Evolutionary conservation across 2,329 filamentous ascomycete genomes (phyloP).

Genomic region (Epichloe coenophiala): DNA sequence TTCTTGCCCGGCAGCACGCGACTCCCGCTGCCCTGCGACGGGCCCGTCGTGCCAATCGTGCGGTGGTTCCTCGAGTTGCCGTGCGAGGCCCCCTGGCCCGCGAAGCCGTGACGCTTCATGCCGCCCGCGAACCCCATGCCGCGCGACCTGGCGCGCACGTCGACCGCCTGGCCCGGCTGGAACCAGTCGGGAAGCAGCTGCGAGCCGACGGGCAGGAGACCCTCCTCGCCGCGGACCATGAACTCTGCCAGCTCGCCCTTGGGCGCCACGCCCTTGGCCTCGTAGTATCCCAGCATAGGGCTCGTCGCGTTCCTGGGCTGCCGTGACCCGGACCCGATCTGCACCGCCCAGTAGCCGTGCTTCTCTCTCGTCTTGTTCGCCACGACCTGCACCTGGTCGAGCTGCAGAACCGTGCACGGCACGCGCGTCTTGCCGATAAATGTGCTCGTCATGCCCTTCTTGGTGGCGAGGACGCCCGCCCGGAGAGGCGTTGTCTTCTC

Average conservation of each 20-base stretch:
- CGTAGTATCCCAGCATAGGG: slow-evolving; percentile 78
- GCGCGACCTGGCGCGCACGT: slow-evolving; percentile 63
- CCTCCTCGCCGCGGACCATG: slow-evolving; percentile 59
- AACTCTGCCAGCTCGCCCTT: slow-evolving; percentile 83
- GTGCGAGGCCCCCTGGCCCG: slow-evolving; percentile 81
- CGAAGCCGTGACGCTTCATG: slow-evolving; percentile 92
- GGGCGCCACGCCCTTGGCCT: slow-evolving; percentile 65
- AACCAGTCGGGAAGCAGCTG: slow-evolving; percentile 83
- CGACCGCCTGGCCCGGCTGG: slow-evolving; percentile 76
- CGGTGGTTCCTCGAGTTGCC: slow-evolving; percentile 92
- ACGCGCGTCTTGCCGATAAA: slow-evolving; percentile 69
- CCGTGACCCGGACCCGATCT: slow-evolving; percentile 68
- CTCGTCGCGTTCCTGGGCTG: slow-evolving; percentile 64
- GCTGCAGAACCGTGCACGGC: slow-evolving; percentile 82
- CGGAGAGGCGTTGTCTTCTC: slow-evolving; percentile 50
- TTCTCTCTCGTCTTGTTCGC: slow-evolving; percentile 67
- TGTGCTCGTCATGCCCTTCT: slow-evolving; percentile 92
- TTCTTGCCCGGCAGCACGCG: slow-evolving; percentile 92
- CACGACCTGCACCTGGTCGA: slow-evolving; percentile 84
- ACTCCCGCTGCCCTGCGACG: slow-evolving; percentile 81
- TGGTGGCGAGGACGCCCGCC: slow-evolving; percentile 71
- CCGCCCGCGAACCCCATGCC: slow-evolving; percentile 93
- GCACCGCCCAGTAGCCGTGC: slow-evolving; percentile 90
- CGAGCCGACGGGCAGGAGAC: slow-evolving; percentile 63
- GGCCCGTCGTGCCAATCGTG: slow-evolving; percentile 79